A percentile compares a stretch with the other conserved stretches of the same genome.
Evolutionary conservation across 179 eudicot species (phyloP).

Genomic region (Beta lomatogona): DNA sequence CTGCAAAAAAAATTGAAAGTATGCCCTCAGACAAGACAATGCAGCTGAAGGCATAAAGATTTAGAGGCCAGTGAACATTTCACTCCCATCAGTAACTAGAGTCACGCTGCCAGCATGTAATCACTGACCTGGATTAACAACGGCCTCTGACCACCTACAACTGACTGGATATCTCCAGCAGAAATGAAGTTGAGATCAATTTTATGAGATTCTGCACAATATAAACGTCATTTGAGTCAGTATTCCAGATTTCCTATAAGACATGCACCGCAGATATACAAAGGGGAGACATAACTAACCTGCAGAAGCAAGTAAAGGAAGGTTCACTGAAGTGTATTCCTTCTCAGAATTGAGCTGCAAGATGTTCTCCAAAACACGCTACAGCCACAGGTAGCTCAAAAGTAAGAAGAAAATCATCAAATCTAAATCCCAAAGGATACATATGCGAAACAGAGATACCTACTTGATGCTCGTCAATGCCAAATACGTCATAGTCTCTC

Average conservation of each 20-base stretch:
- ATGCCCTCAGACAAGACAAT: background rate
- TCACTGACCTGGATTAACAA: slow-evolving; percentile 62
- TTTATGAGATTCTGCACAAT: slow-evolving; percentile 45
- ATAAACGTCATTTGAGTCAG: slow-evolving; percentile 2
- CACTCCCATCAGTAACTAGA: background rate
- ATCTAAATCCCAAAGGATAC: slow-evolving; percentile 1
- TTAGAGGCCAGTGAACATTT: background rate
- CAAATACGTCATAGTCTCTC: slow-evolving; percentile 76
- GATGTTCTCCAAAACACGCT: slow-evolving; percentile 52
- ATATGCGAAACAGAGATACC: slow-evolving; percentile 27
- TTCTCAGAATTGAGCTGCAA: slow-evolving; percentile 44
- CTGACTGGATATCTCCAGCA: slow-evolving; percentile 44
- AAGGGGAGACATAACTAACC: slow-evolving; percentile 49
- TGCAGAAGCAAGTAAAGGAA: slow-evolving; percentile 57
- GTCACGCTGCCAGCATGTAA: slow-evolving; percentile 10
- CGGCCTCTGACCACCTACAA: slow-evolving; percentile 46
- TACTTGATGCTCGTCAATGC: slow-evolving; percentile 76
- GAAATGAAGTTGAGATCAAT: slow-evolving; percentile 42
- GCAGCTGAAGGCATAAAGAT: background rate
- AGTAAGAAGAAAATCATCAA: slow-evolving; percentile 3
- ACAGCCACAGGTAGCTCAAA: slow-evolving; percentile 27
- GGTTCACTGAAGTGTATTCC: slow-evolving; percentile 47
- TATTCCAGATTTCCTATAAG: background rate
- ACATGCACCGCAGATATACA: background rate
- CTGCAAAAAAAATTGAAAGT: background rate